Evolutionary conservation across 768 basidiomycete genomes (phyloP), one percentile per base, ranked within the genome.

Genomic region (Boletus subcaerulescens): DNA sequence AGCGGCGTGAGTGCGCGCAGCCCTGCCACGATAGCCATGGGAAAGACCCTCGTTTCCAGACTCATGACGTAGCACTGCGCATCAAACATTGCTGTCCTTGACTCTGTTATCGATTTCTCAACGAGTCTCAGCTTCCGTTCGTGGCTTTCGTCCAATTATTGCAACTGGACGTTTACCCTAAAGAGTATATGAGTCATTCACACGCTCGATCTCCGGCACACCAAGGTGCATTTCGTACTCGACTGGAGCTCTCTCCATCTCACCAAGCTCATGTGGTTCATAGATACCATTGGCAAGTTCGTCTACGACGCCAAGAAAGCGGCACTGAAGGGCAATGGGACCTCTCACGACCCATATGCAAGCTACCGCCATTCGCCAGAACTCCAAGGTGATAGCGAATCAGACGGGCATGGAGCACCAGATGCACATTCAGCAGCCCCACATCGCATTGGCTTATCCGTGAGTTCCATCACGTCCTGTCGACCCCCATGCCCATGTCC

Each of bases 351-450:
- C 29, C 41, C 48, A 12, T 31, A 22, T 18, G 13, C 62, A 48
- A 49, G 35, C 51, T 31, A 38, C 17, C 41, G 31, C 38, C 50
- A 35, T 9, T 20, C 55, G 4, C 57, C 50, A 2, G 44, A 56
- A 17, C 33, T 48, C 53, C 51, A 60, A 18, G 57, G 48, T 38
- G 71, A 64, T 35, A 58, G 48, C 5, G 55, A 48, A 29, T 29
- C 10, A 18, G 17, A 11, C 58, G 57, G 32, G 60, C 8, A 39
- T 13, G 33, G 33, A 3, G 38, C 8, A 8, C 31, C 50, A 2
- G 29, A 49, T n/a, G 26, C 10, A 2, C 40, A 48, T 18, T 14
- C 48, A 5, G 14, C 35, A 1, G 17, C 9, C 40, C 43, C 50
- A 26, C 14, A 26, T 20, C 41, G 17, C 22, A 26, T 32, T 33